Base-by-base conservation (phyloP, 179 eudicot species). In the Pouteria campechiana region DNA sequence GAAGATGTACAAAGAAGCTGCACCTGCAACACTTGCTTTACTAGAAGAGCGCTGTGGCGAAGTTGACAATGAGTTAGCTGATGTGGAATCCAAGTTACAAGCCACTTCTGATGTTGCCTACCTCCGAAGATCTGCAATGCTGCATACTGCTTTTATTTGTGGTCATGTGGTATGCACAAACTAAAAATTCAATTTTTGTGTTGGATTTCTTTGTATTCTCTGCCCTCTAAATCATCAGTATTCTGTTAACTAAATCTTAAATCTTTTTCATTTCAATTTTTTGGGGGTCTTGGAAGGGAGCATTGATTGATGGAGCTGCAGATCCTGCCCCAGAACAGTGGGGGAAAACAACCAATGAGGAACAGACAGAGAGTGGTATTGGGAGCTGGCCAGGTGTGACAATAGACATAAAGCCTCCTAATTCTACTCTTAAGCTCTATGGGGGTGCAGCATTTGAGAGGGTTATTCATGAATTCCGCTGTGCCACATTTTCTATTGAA, bases 381-480 rank as follows among this genome's bases (percentile, higher is more conserved):
- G 99, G 99, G 25, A 73, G 83, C 61, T 92, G 99, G 99, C 96
- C 99, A 32, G 88, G 99, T 57, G 72, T 87, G 39, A 64, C 72
- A 34, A 67, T 66, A 22, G 72, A 72, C 44, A 67, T 67, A 32
- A 92, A 71, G 57, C 96, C 99, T 24, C 92, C 99, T 5, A 92
- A 92, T 61, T 74, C 88, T 25, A 70, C 72, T 35, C 84, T 92
- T 58, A 73, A 82, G 31, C 87, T 92, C 31, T 92, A 87, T 47
- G 99, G 99, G 14, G 99, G 99, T 32, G 99, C 99, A 43, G 88
- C 96, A 44, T 92, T 92, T 70, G 99, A 87, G 58, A 75, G 96
- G 58, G 94, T 77, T 29, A 76, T 92, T 73, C 99, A 92, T 73
- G 99, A 92, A 63, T 87, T 90, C 50, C 88, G 92, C 0, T 85